These are phyloP conservation scores for Cyberlindnera euphorbiae DNA, from an alignment of 805 yeast genomes.

Conservation along the genomic window DNA sequence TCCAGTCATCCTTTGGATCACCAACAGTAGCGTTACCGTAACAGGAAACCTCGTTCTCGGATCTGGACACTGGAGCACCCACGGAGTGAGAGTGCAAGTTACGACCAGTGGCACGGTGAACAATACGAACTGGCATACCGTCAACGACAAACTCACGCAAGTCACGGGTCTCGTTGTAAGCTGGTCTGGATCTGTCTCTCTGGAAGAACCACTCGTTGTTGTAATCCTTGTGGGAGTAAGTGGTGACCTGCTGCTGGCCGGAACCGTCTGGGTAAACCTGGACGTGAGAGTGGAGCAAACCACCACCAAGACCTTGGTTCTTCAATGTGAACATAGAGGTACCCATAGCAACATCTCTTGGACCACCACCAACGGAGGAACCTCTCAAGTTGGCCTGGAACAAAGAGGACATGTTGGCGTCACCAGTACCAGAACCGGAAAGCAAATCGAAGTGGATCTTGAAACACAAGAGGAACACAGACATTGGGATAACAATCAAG, in stretches of 20 bases:
- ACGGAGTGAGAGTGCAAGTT: constrained; percentile 72
- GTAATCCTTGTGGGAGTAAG: constrained; percentile 69
- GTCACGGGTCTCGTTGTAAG: constrained; percentile 24
- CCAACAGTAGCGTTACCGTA: constrained; percentile 65
- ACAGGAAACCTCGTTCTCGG: constrained; percentile 76
- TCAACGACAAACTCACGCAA: constrained; percentile 35
- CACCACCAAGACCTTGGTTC: constrained; percentile 73
- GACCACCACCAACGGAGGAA: constrained; percentile 57
- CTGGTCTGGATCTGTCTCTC: constrained; percentile 46
- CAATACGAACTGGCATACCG: constrained; percentile 57
- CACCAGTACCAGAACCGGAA: constrained; percentile 77
- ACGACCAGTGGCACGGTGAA: constrained; percentile 56
- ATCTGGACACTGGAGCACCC: constrained; percentile 57
- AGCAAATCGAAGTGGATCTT: constrained; percentile 72
- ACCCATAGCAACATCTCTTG: constrained; percentile 62
- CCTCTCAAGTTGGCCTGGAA: constrained; percentile 76
- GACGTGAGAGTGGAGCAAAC: constrained; percentile 69
- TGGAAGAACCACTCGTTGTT: constrained; percentile 70
- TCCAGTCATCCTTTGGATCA: constrained; percentile 75
- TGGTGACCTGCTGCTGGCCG: constrained; percentile 72
- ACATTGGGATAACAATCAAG: constrained; percentile 59
- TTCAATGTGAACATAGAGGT: constrained; percentile 41
- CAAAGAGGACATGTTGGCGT: constrained; percentile 70
- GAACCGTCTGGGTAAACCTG: constrained; percentile 76
- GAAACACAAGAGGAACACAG: constrained; percentile 61